Evolutionary conservation across 1,284 basidiomycete species (phyloP), one percentile per base, ranked within the genome.

Genomic region (Xerocomus minutiporus): DNA sequence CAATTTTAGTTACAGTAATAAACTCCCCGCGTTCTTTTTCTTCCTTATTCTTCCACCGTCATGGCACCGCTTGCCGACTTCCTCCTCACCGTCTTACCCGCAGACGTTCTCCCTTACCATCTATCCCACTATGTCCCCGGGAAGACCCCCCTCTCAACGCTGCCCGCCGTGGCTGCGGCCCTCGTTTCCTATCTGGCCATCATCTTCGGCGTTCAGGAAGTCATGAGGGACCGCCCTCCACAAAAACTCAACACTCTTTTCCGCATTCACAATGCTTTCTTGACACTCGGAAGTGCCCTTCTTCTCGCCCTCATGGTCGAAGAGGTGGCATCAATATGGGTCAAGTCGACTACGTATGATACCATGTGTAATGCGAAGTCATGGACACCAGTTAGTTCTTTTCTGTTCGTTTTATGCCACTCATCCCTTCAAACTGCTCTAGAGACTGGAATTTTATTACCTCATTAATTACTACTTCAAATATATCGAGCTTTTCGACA

Each of bases 381-480:
- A 51, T 98, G 93, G 91, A 96, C 93, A 48, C 75, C 83, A 56
- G 91, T 93, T 65, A 63, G 85, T 79, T 32, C 51, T 48, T 31
- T 7, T 47, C n/a, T 40, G 6, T 31, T 29, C 8, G 12, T 44
- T 5, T 12, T 26, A 2, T 43, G 48, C n/a, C 58, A 13, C 45
- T 55, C 23, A 57, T 54, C 39, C 52, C 53, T 44, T 5, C 35
- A 51, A 44, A 52, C 57, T 45, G 32, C 11, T 47, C 28, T 20
- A 93, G 89, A 81, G 81, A 67, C 77, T 94, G 67, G 86, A 93
- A 71, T 86, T 91, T 64, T 97, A 92, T 76, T 98, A 98, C 78
- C 93, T 98, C 78, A 81, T 98, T 79, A 99, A 98, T 79, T 99
- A 98, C 77, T 93, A 87, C 73, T 91, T 96, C 83, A 94, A 96